Evolutionary conservation across 352 stramenopile species (phyloP).

Genomic region (Phytophthora sansomeana): DNA sequence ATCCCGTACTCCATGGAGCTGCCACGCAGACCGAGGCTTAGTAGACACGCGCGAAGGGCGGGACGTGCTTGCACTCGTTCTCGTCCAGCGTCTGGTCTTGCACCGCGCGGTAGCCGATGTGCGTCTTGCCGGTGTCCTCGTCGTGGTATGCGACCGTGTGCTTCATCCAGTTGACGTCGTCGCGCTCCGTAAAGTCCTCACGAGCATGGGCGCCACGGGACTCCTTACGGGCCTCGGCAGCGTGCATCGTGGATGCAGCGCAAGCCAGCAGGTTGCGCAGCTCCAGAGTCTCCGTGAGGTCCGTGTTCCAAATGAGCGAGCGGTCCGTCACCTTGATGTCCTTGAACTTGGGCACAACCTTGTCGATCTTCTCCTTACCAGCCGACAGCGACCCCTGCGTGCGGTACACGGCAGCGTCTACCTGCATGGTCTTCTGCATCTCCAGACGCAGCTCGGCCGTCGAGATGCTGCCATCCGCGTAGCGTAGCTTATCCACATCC

Average conservation of each 20-base stretch:
- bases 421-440: constrained; percentile 73
- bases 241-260: constrained; percentile 95
- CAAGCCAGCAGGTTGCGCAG: constrained; percentile 94
- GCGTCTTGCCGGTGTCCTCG: constrained; percentile 86
- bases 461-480: constrained; percentile 79
- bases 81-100: constrained; percentile 97
- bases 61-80: constrained; percentile 94
- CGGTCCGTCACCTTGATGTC: constrained; percentile 95
- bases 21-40: constrained; percentile 64
- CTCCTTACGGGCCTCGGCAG: constrained; percentile 95
- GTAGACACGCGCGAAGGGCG: constrained; percentile 96
- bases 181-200: constrained; percentile 94
- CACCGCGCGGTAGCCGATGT: constrained; percentile 92
- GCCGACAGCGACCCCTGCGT: constrained; percentile 77
- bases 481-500: constrained; percentile 92
- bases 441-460: constrained; percentile 88
- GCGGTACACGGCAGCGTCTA: constrained; percentile 62
- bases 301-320: constrained; percentile 98
- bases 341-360: constrained; percentile 91
- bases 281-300: constrained; percentile 97
- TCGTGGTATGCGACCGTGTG: constrained; percentile 96
- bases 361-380: constrained; percentile 88
- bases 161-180: constrained; percentile 98
- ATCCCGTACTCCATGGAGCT: constrained; percentile 35
- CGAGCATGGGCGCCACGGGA: constrained; percentile 95